Conservation (phyloP, 2,329 filamentous ascomycete species). For the Allantophomopsis cytisporea region DNA sequence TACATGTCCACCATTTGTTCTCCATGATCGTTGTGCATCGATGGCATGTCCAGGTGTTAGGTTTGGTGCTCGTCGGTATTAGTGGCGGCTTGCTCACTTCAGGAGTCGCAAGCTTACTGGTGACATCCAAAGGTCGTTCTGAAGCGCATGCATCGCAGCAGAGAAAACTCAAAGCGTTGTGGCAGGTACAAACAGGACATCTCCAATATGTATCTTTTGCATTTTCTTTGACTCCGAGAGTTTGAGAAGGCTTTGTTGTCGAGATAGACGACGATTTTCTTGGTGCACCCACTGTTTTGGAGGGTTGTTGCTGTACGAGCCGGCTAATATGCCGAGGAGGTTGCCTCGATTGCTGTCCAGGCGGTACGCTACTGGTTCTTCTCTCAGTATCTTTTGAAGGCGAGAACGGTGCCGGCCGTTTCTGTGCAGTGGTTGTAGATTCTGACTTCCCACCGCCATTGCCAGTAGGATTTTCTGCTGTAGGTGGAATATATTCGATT, state of each 20-base stretch:
- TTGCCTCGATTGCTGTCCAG: background rate
- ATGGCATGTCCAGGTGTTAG: slow-evolving; percentile 32
- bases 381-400: too few relatives aligned
- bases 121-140: slow-evolving; percentile 23
- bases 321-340: background rate
- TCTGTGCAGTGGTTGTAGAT: slow-evolving; percentile 2
- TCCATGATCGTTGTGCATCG: slow-evolving; percentile 38
- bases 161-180: slow-evolving; percentile 35
- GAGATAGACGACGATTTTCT: background rate
- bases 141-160: slow-evolving; percentile 42
- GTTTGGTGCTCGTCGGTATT: slow-evolving; percentile 5
- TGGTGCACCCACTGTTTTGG: background rate
- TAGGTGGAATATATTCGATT: slow-evolving; percentile 14
- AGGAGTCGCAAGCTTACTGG: slow-evolving; percentile 7
- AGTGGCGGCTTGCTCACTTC: slow-evolving; percentile 2
- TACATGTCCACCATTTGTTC: slow-evolving; percentile 42
- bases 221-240: slow-evolving; percentile 2
- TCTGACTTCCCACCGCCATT: slow-evolving; percentile 11
- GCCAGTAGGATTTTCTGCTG: slow-evolving; percentile 15
- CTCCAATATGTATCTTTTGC: slow-evolving; percentile 25
- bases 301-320: background rate
- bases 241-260: background rate
- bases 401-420: slow-evolving; percentile 7
- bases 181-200: slow-evolving; percentile 41
- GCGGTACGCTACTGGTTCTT: background rate